These are phyloP conservation scores for Fonsecaea pugnacius DNA, from an alignment of 2,329 filamentous ascomycete species.

Conservation along the genomic window DNA sequence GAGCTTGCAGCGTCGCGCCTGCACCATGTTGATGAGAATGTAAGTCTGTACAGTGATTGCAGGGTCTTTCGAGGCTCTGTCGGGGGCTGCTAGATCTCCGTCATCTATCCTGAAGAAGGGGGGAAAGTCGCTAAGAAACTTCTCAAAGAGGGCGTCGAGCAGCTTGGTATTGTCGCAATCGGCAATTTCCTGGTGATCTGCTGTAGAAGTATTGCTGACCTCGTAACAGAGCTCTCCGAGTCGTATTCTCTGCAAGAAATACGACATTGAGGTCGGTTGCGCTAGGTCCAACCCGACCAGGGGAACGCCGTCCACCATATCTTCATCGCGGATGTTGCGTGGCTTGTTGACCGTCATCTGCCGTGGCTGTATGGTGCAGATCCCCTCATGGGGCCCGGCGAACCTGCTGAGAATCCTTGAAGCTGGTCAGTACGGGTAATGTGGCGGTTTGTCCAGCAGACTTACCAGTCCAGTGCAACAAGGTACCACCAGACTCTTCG, in stretches of 20 bases:
- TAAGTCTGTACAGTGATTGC: slow-evolving; percentile 43
- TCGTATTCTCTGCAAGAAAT: slow-evolving; percentile 44
- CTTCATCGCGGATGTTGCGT: slow-evolving; percentile 44
- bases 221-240: slow-evolving; percentile 45
- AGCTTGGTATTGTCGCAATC: slow-evolving; percentile 43
- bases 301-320: slow-evolving; percentile 41
- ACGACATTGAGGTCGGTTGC: slow-evolving; percentile 47
- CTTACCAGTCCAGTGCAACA: slow-evolving; percentile 43
- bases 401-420: slow-evolving; percentile 43
- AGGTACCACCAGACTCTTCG: slow-evolving; percentile 40
- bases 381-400: slow-evolving; percentile 43
- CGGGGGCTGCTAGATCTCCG: slow-evolving; percentile 2
- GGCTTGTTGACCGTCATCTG: slow-evolving; percentile 49
- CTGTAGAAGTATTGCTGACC: slow-evolving; percentile 40
- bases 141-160: slow-evolving; percentile 43
- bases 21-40: slow-evolving; percentile 43
- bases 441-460: background rate
- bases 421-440: slow-evolving; percentile 2
- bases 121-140: slow-evolving; percentile 41
- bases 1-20: slow-evolving; percentile 45
- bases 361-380: slow-evolving; percentile 44
- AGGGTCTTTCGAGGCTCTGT: slow-evolving; percentile 23
- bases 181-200: slow-evolving; percentile 36
- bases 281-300: slow-evolving; percentile 31
- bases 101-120: slow-evolving; percentile 42